A percentile compares a stretch with the other conserved stretches of the same genome.
Conservation (phyloP, 768 basidiomycete genomes). For the Baorangia bicolor region DNA sequence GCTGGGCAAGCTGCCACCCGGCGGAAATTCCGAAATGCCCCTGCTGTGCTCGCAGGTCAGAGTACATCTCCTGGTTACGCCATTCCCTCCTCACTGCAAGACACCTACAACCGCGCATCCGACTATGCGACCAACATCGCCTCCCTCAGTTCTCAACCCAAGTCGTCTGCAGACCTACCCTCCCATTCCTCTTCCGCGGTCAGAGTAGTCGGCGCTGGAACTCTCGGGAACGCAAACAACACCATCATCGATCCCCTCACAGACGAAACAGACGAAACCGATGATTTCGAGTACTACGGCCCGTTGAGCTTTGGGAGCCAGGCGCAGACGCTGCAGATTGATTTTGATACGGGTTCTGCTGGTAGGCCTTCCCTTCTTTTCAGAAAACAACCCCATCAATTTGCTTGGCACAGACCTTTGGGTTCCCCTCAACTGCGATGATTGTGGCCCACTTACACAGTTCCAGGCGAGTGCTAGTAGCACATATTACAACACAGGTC, state of each 20-base stretch:
- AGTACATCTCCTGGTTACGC: slow-evolving; percentile 2
- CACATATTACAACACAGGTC: slow-evolving; percentile 37
- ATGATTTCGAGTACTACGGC: slow-evolving; percentile 50
- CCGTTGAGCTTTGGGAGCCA: slow-evolving; percentile 52
- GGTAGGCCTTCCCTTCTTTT: slow-evolving; percentile 6
- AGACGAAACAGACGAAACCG: slow-evolving; percentile 38
- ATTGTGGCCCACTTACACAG: slow-evolving; percentile 37
- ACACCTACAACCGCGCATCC: slow-evolving; percentile 18
- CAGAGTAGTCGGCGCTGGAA: background rate
- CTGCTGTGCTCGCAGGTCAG: slow-evolving; percentile 11
- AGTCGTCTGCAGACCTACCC: background rate
- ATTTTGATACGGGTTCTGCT: slow-evolving; percentile 65
- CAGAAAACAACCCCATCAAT: too few relatives aligned
- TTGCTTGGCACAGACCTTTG: slow-evolving; percentile 52
- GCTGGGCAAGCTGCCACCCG: slow-evolving; percentile 9
- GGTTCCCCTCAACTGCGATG: slow-evolving; percentile 41
- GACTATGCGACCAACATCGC: slow-evolving; percentile 16
- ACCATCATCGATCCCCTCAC: slow-evolving; percentile 29
- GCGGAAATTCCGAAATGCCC: slow-evolving; percentile 20
- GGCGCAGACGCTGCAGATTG: slow-evolving; percentile 49
- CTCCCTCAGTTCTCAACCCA: background rate
- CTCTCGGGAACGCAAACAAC: background rate
- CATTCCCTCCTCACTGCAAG: slow-evolving; percentile 14
- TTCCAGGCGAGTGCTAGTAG: slow-evolving; percentile 41
- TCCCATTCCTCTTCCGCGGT: background rate